Evolutionary conservation across 202 grass and related monocot genomes (phyloP).

Genomic region (Bolboschoenoplectus hybrid): DNA sequence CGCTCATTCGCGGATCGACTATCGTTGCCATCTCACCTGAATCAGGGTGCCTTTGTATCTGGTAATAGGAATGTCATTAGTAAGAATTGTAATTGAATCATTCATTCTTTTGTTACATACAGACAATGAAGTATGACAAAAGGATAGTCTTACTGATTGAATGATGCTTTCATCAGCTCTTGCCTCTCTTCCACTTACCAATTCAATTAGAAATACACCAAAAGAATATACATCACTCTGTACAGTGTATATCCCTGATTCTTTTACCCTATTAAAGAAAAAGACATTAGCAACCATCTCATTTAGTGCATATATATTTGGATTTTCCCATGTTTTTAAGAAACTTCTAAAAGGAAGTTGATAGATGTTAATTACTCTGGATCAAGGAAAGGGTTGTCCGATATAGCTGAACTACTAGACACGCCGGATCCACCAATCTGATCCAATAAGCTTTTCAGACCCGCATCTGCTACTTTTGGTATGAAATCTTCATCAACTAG

Average conservation of each 20-base stretch:
- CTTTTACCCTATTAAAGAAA: slow-evolving; percentile 60
- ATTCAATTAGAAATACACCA: slow-evolving; percentile 87
- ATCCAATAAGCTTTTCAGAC: slow-evolving; percentile 70
- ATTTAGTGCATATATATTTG: slow-evolving; percentile 20
- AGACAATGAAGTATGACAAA: slow-evolving; percentile 22
- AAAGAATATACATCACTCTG: slow-evolving; percentile 91
- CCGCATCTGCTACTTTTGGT: slow-evolving; percentile 90
- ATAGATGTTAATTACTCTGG: slow-evolving; percentile 59
- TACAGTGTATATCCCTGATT: slow-evolving; percentile 60
- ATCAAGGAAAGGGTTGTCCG: slow-evolving; percentile 73
- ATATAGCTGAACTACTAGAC: slow-evolving; percentile 42
- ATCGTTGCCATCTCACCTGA: slow-evolving; percentile 50
- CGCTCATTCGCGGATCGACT: slow-evolving; percentile 61
- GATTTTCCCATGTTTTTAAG: slow-evolving; percentile 16
- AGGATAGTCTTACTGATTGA: slow-evolving; percentile 53
- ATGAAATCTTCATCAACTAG: slow-evolving; percentile 84
- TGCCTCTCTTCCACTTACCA: slow-evolving; percentile 64
- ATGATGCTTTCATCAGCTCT: slow-evolving; percentile 64
- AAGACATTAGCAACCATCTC: slow-evolving; percentile 25
- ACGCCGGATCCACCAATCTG: slow-evolving; percentile 54
- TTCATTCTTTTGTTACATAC: slow-evolving; percentile 55
- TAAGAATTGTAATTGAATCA: slow-evolving; percentile 45
- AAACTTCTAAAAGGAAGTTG: slow-evolving; percentile 23
- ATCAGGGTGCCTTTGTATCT: slow-evolving; percentile 71
- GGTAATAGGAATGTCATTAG: slow-evolving; percentile 30